These are phyloP conservation scores for Nemania sp. DNA, from an alignment of 2,329 filamentous ascomycete species.

Conservation along the genomic window DNA sequence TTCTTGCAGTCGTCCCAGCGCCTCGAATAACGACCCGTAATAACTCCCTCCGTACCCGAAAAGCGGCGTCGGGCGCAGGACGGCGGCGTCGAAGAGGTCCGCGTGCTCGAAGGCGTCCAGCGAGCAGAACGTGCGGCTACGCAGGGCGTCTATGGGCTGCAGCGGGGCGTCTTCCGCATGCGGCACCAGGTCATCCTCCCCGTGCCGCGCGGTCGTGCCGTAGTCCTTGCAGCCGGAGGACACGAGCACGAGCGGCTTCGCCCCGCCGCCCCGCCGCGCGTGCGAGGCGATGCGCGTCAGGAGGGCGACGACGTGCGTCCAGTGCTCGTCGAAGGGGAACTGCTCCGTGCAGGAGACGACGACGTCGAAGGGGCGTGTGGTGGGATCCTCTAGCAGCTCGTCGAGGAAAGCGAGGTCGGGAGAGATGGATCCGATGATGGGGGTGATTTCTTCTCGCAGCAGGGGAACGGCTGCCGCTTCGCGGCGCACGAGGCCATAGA, in stretches of 20 bases:
- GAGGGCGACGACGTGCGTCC: slow-evolving; percentile 42
- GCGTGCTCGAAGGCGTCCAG: slow-evolving; percentile 45
- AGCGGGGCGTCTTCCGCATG: slow-evolving; percentile 51
- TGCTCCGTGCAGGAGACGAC: slow-evolving; percentile 51
- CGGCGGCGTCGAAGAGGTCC: slow-evolving; percentile 47
- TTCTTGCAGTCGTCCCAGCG: slow-evolving; percentile 30
- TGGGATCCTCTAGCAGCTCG: slow-evolving; percentile 30
- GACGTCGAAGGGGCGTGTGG: slow-evolving; percentile 45
- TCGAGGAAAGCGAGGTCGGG: slow-evolving; percentile 33
- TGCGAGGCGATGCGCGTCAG: slow-evolving; percentile 42
- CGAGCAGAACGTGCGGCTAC: slow-evolving; percentile 41
- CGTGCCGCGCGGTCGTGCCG: slow-evolving; percentile 43
- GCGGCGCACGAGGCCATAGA: slow-evolving; percentile 51
- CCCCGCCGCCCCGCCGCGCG: slow-evolving; percentile 41
- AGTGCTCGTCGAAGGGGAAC: slow-evolving; percentile 47
- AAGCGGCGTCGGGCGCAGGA: slow-evolving; percentile 53
- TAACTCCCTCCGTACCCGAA: slow-evolving; percentile 52
- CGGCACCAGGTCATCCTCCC: slow-evolving; percentile 42
- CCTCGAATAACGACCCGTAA: slow-evolving; percentile 47
- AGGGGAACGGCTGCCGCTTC: slow-evolving; percentile 39
- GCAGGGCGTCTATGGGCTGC: slow-evolving; percentile 36
- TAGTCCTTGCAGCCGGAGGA: slow-evolving; percentile 58
- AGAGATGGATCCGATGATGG: slow-evolving; percentile 46
- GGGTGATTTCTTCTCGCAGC: slow-evolving; percentile 44
- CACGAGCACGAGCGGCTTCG: slow-evolving; percentile 49